Base-by-base conservation (phyloP, 2,329 filamentous ascomycete species). In the Penicillium capsulatum region DNA sequence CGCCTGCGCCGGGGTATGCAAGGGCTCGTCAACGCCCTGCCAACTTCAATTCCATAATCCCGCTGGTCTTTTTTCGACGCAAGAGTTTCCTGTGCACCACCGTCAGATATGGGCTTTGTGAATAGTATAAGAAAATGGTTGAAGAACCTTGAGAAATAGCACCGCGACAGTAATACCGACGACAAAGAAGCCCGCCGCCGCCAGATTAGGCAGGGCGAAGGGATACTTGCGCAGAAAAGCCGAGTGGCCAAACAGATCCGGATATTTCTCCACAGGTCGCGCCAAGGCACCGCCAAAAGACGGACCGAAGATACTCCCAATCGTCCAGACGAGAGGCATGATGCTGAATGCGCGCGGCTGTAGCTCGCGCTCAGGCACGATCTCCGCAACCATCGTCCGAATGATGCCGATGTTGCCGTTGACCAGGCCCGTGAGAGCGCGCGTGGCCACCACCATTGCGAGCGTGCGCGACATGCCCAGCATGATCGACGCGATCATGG, bases 381-480 rank as follows among this genome's bases (percentile, higher is more conserved):
- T 81, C 64, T 96, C 91, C 0, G 91, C 91, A 2, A 96, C 89
- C 70, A 92, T 88, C 11, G 88, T 94, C 50, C 90, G 73, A 48
- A 96, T 83, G 46, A 96, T 96, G 1, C 92, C 86, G n/a, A 91
- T 83, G 59, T 96, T 97, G 38, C 91, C 92, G 59, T 95, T 96
- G 31, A 85, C 82, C 7, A 83, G 75, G 2, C 92, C 91, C 53
- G 86, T 78, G n/a, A 96, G 69, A 5, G 81, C 84, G 57, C 91
- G 79, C 9, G 87, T 77, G 3, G 74, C 62, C 28, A 98, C 83
- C 1, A 90, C 86, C 86, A 92, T 90, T 3, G 79, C 67, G 7
- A 97, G 67, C 48, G 75, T 87, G 3, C 76, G 84, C 0, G 88
- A 88, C 65, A 95, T 80, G 5, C 92, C 91, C 79, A 90, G 96